Percentiles rank a stretch among this genome's conserved stretches.
Evolutionary conservation across 495 filamentous ascomycete species (phyloP).

Genomic region (Penicillium chermesinum): DNA sequence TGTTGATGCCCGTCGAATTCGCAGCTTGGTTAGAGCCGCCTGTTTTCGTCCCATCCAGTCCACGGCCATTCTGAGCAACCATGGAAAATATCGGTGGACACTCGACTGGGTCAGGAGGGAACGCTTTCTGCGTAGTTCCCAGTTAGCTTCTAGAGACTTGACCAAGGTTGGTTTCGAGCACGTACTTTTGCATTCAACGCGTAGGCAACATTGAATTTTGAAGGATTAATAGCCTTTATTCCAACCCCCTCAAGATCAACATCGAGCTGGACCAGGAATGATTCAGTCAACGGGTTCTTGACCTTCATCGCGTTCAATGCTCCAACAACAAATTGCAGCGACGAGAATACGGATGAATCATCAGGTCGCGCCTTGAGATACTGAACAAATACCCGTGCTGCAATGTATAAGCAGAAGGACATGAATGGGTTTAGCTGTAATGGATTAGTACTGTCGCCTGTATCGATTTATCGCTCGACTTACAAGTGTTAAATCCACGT

Average conservation of each 20-base stretch:
- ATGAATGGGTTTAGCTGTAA: constrained; percentile 91
- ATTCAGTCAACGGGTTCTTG: constrained; percentile 89
- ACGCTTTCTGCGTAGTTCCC: constrained; percentile 6
- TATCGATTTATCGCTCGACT: constrained; percentile 26
- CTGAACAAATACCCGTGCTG: constrained; percentile 91
- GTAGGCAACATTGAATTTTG: constrained; percentile 3
- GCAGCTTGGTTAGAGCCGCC: not conserved
- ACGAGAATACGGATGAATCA: constrained; percentile 75
- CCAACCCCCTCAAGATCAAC: constrained; percentile 76
- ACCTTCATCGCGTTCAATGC: constrained; percentile 85
- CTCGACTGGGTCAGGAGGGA: constrained; percentile 8
- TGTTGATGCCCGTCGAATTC: constrained; percentile 4
- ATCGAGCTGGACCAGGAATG: constrained; percentile 90
- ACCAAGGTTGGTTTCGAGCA: not conserved
- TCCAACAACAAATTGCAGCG: constrained; percentile 80
- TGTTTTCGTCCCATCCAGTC: constrained; percentile 1
- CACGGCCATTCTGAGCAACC: not conserved
- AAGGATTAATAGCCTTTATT: constrained; percentile 20
- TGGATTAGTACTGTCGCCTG: constrained; percentile 18
- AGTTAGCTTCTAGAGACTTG: constrained; percentile 1
- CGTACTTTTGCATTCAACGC: constrained; percentile 13
- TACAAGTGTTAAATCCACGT: constrained; percentile 80
- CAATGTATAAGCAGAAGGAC: constrained; percentile 92
- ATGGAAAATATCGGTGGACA: constrained; percentile 12
- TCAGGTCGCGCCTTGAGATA: constrained; percentile 85